These are phyloP conservation scores for Scheffersomyces illinoinensis DNA, from an alignment of 1,139 yeast genomes.

Conservation along the genomic window DNA sequence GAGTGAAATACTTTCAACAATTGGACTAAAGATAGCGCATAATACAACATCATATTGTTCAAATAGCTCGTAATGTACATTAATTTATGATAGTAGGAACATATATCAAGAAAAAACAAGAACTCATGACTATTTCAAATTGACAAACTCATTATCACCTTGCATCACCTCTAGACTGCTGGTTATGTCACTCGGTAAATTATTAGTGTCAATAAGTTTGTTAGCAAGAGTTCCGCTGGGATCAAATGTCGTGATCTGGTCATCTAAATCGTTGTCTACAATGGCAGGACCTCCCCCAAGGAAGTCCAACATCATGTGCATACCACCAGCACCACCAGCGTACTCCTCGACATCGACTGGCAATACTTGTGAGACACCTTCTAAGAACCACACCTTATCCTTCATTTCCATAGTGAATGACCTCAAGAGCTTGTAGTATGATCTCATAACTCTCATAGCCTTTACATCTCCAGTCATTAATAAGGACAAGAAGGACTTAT, in stretches of 20 bases:
- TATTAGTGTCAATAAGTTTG: conserved; percentile 54
- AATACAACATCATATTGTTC: background rate
- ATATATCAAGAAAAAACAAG: background rate
- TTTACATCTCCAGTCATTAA: conserved; percentile 81
- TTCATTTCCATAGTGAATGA: conserved; percentile 84
- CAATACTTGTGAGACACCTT: conserved; percentile 84
- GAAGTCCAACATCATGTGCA: conserved; percentile 88
- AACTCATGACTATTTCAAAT: conserved; percentile 21
- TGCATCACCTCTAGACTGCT: conserved; percentile 50
- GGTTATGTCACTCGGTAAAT: conserved; percentile 57
- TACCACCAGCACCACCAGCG: conserved; percentile 81
- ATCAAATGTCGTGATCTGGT: conserved; percentile 45
- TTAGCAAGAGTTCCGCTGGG: conserved; percentile 37
- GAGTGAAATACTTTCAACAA: no score
- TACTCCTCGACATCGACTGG: conserved; percentile 85
- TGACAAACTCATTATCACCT: conserved; percentile 38
- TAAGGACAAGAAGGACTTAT: conserved; percentile 70
- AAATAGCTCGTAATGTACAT: background rate
- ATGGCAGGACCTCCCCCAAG: conserved; percentile 70
- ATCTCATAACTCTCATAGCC: conserved; percentile 88
- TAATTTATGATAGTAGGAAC: background rate
- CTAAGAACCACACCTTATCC: conserved; percentile 90
- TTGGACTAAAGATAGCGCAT: background rate
- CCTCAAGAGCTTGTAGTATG: conserved; percentile 78
- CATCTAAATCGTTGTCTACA: conserved; percentile 43